These are phyloP conservation scores for Botrytis pseudocinerea DNA, from an alignment of 2,329 filamentous ascomycete genomes.

Conservation along the genomic window DNA sequence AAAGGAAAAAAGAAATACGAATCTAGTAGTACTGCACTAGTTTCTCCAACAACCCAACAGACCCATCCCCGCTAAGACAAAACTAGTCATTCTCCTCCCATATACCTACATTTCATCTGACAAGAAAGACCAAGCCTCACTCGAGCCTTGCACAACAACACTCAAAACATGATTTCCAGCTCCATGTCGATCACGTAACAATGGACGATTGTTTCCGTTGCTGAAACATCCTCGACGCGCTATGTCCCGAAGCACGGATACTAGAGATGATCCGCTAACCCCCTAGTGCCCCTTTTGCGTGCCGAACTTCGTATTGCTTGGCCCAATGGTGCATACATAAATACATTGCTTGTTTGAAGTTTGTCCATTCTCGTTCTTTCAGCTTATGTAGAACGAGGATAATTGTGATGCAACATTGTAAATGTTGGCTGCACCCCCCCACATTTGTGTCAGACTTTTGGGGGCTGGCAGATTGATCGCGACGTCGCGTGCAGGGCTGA, in stretches of 20 bases:
- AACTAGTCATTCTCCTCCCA: not conserved
- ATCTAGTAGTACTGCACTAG: not conserved
- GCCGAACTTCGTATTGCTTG: not conserved
- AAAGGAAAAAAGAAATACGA: not conserved
- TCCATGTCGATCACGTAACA: not conserved
- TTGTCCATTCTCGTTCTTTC: not conserved
- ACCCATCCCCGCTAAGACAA: not conserved
- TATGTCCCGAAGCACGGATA: slow-evolving; percentile 4
- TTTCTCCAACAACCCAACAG: not conserved
- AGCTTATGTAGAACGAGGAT: not conserved
- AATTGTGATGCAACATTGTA: not conserved
- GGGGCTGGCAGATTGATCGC: not conserved
- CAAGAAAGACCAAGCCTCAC: not conserved
- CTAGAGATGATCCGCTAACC: slow-evolving; percentile 3
- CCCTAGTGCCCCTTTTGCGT: slow-evolving; percentile 1
- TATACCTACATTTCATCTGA: not conserved
- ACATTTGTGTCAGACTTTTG: not conserved
- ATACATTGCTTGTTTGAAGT: slow-evolving; percentile 1
- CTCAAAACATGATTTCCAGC: not conserved
- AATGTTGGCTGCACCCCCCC: not conserved
- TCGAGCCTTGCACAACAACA: not conserved
- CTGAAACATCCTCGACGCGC: slow-evolving; percentile 3
- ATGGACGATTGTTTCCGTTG: slow-evolving; percentile 5
- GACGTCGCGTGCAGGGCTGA: not conserved
- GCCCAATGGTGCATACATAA: not conserved